Conservation (phyloP, 75 land plant genomes). For the Pseudotsuga menziesii region DNA sequence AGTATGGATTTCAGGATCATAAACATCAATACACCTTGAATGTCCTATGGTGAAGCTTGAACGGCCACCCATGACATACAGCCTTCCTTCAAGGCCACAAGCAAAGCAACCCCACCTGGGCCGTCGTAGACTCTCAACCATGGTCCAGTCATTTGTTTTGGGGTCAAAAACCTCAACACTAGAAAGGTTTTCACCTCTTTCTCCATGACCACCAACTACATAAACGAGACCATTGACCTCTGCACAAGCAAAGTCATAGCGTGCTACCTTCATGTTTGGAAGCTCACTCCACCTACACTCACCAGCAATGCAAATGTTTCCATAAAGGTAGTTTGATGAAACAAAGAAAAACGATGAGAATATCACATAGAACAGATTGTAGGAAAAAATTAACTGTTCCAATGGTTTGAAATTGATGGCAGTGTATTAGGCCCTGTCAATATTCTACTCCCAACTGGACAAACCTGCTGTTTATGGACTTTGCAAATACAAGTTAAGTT, state of each 20-base stretch:
- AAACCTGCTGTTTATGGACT: too few species aligned
- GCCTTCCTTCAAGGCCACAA: conserved; percentile 58
- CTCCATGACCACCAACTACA: conserved; percentile 67
- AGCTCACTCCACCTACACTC: conserved; percentile 57
- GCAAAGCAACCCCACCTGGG: conserved; percentile 71
- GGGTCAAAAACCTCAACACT: conserved; percentile 72
- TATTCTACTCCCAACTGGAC: too few species aligned
- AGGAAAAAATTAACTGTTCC: too few species aligned
- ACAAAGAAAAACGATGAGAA: too few species aligned
- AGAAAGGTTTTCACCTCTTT: conserved; percentile 46
- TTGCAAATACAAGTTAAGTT: too few species aligned
- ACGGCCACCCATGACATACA: conserved; percentile 75
- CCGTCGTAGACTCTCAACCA: conserved; percentile 58
- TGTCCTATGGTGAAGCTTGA: conserved; percentile 74
- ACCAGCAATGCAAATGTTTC: too few species aligned
- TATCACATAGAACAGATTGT: too few species aligned
- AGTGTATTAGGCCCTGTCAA: too few species aligned
- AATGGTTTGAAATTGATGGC: too few species aligned
- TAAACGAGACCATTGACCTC: conserved; percentile 64
- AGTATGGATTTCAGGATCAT: conserved; percentile 33
- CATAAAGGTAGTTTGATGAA: too few species aligned
- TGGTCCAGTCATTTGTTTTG: conserved; percentile 42
- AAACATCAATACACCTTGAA: conserved; percentile 55
- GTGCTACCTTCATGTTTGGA: conserved; percentile 60
- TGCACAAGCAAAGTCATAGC: conserved; percentile 81